phyloP scores from a whole-genome alignment of 441 rosid genomes.

The Macaranga tanarius region DNA sequence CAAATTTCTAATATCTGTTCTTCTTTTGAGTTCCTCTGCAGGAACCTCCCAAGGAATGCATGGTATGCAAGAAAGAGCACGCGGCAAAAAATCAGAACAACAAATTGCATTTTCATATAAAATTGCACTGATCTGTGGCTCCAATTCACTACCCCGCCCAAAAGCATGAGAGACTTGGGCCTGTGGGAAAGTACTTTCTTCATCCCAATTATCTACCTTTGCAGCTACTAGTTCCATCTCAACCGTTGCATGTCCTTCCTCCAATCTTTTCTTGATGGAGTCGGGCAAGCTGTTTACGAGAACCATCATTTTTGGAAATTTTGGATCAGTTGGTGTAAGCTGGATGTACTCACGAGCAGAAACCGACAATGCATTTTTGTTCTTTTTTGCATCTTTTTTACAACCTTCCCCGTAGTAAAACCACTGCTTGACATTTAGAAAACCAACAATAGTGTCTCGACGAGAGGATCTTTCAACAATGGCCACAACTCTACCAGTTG shows the following conservation, averaged over 20 bases:
- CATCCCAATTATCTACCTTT: constrained; percentile 60
- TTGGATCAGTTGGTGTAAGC: constrained; percentile 65
- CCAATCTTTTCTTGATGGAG: constrained; percentile 62
- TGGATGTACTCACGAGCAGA: constrained; percentile 50
- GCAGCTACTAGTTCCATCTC: constrained; percentile 82
- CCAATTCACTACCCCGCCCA: constrained; percentile 74
- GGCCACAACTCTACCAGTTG: constrained; percentile 81
- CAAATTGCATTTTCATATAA: constrained; percentile 63
- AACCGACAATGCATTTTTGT: constrained; percentile 31
- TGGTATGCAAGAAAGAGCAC: constrained; percentile 68
- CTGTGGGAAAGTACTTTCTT: constrained; percentile 59
- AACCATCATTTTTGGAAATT: constrained; percentile 69
- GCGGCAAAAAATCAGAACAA: constrained; percentile 61
- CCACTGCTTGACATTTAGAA: constrained; percentile 73
- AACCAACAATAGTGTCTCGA: constrained; percentile 70
- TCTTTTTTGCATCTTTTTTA: constrained; percentile 42
- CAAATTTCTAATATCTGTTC: constrained; percentile 70
- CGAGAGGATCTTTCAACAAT: constrained; percentile 60
- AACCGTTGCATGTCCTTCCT: constrained; percentile 55
- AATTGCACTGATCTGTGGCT: constrained; percentile 67
- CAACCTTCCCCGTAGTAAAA: constrained; percentile 38
- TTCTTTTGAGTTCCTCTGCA: constrained; percentile 47
- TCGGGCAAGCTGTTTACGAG: constrained; percentile 53
- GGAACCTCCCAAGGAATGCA: constrained; percentile 75
- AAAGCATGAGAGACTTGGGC: constrained; percentile 55